Base-by-base conservation (phyloP, 2,329 filamentous ascomycete species). In the Amylocarpus encephaloides region DNA sequence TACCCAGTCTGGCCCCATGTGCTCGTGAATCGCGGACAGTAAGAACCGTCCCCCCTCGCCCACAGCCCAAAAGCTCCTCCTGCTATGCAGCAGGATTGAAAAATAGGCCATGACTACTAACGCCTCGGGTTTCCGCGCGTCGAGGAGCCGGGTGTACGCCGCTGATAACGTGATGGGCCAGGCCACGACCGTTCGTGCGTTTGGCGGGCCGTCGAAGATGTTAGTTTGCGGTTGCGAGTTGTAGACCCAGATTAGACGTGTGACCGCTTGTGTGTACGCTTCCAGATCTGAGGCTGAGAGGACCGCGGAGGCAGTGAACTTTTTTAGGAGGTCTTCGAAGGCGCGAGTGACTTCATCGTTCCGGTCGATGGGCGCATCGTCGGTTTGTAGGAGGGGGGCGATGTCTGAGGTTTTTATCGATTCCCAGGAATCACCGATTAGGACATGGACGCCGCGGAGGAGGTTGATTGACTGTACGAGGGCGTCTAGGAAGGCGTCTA, bases 101-200 rank as follows among this genome's bases (percentile, higher is more conserved):
- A 68, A 72, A 50, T 68, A 59, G 3, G 66, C 66, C 26, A 72
- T 47, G 10, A 72, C 51, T 1, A 68, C 49, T 44, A 72, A 58
- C 1, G 67, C 67, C 26, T 70, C 68, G 0, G 67, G 63, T 15
- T 59, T 59, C 22, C 59, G 59, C 33, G 57, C 36, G 7, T 58
- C 55, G n/a, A 71, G 54, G 39, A 69, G 43, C 2, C 50, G 53
- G 13, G 64, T 62, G 48, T 62, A 70, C 12, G 64, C 61, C 1
- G 59, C 52, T 5, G 65, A 57, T 12, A 68, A 50, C 2, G 64
- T 58, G 18, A 71, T 64, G 2, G 68, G 62, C 69, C 69, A 73
- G 1, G 64, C 53, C 34, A 63, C 68, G 3, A 67, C 56, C 22
- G 51, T 52, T 22, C 52, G 42, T 11, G 55, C 30, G 36, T 41